These are phyloP conservation scores for Aspergillus flavus DNA, from an alignment of 2,329 filamentous ascomycete species.

Conservation along the genomic window DNA sequence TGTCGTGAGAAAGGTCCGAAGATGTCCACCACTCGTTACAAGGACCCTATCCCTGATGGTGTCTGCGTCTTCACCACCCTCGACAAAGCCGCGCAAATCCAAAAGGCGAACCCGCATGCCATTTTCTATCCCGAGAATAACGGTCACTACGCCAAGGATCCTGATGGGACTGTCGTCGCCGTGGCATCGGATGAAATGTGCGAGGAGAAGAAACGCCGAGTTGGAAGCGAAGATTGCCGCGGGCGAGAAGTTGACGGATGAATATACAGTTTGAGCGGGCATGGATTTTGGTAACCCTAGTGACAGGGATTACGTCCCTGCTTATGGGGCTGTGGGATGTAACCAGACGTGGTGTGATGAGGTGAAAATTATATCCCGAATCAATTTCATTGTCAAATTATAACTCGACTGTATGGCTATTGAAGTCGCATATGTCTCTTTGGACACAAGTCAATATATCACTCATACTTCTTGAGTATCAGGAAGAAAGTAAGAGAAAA, in stretches of 20 bases:
- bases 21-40: not conserved
- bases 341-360: not conserved
- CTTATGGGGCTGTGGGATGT: not conserved
- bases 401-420: too few species aligned
- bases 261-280: not conserved
- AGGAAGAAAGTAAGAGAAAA: too few species aligned
- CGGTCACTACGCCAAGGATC: not conserved
- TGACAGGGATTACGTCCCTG: not conserved
- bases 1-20: not conserved
- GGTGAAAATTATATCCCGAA: not conserved
- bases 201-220: not conserved
- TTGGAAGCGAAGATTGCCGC: not conserved
- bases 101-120: not conserved
- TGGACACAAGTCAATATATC: not conserved
- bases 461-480: not conserved
- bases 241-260: not conserved
- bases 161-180: not conserved
- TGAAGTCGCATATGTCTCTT: not conserved
- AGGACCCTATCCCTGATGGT: not conserved
- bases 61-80: not conserved
- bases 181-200: not conserved
- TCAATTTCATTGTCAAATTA: not conserved
- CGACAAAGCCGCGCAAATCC: not conserved
- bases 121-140: not conserved
- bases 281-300: not conserved